Evolutionary conservation across 495 filamentous ascomycete species (phyloP).

Genomic region (Hypoxylon fragiforme): DNA sequence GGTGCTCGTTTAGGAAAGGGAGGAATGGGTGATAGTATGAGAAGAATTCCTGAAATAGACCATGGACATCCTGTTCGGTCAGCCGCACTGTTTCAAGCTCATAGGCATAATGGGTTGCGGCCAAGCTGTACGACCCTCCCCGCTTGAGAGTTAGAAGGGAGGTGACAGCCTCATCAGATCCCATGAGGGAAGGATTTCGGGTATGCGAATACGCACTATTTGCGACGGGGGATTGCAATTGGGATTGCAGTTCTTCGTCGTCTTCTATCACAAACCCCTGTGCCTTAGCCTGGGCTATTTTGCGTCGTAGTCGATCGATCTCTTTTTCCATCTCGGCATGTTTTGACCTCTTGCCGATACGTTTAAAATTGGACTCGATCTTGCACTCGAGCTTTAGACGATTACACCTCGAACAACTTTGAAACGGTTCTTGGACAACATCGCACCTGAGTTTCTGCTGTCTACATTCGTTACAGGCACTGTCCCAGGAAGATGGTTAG

Average conservation of each 20-base stretch:
- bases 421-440: conserved; percentile 83
- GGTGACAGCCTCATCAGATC: conserved; percentile 81
- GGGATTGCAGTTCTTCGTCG: conserved; percentile 56
- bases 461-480: conserved; percentile 89
- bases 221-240: conserved; percentile 59
- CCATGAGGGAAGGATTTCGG: conserved; percentile 66
- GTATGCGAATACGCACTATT: conserved; percentile 60
- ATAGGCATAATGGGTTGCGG: conserved; percentile 51
- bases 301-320: conserved; percentile 60
- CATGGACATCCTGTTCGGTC: conserved; percentile 68
- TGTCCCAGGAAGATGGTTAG: conserved; percentile 11
- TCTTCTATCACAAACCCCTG: conserved; percentile 55
- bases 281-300: conserved; percentile 50
- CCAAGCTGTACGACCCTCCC: conserved; percentile 56
- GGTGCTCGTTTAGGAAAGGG: conserved; percentile 73
- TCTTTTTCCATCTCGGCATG: conserved; percentile 94
- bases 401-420: conserved; percentile 78
- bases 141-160: conserved; percentile 75
- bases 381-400: conserved; percentile 86
- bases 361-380: conserved; percentile 93
- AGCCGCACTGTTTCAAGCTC: conserved; percentile 76
- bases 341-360: conserved; percentile 84
- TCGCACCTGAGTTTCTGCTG: conserved; percentile 96
- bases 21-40: conserved; percentile 82
- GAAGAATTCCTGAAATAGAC: conserved; percentile 83